Evolutionary conservation across 345 rosid genomes (phyloP).

Genomic region (Linum trigynum): DNA sequence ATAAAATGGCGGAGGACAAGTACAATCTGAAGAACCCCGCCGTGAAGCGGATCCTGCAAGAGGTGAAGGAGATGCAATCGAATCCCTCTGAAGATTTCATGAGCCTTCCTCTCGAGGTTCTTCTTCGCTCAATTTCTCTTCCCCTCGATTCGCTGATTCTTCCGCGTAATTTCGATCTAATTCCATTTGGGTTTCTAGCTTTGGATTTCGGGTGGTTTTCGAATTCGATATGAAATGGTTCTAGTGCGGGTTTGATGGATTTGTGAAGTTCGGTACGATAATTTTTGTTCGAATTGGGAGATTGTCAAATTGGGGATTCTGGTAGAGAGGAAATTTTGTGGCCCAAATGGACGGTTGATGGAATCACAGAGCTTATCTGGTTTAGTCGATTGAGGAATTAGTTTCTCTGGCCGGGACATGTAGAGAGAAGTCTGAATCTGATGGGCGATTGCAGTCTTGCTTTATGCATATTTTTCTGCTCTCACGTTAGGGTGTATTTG

Average conservation of each 20-base stretch:
- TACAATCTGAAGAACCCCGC: slow-evolving; percentile 87
- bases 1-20: slow-evolving; percentile 66
- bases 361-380: no score
- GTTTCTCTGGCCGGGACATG: no score
- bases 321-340: no score
- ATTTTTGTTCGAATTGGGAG: background rate
- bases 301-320: background rate
- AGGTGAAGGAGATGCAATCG: slow-evolving; percentile 98
- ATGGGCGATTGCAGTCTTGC: background rate
- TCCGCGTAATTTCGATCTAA: background rate
- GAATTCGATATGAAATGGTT: background rate
- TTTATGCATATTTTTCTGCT: background rate
- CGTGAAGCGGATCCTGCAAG: slow-evolving; percentile 95
- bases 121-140: background rate
- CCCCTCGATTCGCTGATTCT: background rate
- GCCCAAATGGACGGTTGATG: no score
- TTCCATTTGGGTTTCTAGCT: background rate
- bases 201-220: background rate
- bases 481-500: background rate
- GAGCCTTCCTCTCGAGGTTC: slow-evolving; percentile 97
- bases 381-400: no score
- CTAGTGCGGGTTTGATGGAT: background rate
- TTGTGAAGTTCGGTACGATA: background rate
- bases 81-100: slow-evolving; percentile 95
- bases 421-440: background rate